phyloP scores from a whole-genome alignment of 768 basidiomycete species.

The Termitomyces sp. region DNA sequence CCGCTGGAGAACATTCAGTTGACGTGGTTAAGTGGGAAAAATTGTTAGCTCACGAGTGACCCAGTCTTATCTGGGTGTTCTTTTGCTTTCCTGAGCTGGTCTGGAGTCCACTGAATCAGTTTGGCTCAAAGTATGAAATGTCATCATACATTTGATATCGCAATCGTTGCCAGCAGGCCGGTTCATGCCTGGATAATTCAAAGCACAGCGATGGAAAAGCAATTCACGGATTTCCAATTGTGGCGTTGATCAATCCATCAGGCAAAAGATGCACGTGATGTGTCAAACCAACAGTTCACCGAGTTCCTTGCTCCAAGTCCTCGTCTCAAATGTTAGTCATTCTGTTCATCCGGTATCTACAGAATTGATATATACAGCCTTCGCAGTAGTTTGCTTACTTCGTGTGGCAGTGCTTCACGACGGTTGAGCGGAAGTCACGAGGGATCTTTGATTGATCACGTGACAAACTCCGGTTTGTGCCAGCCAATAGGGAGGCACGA shows the following conservation, averaged over 20 bases:
- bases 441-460: slow-evolving; percentile 6
- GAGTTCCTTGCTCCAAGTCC: background rate
- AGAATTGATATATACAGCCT: background rate
- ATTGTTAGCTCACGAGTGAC: slow-evolving; percentile 26
- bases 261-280: background rate
- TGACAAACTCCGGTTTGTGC: slow-evolving; percentile 17
- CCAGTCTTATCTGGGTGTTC: slow-evolving; percentile 32
- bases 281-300: background rate
- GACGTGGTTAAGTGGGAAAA: background rate
- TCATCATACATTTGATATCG: slow-evolving; percentile 26
- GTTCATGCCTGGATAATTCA: slow-evolving; percentile 17
- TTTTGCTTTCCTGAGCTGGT: slow-evolving; percentile 41
- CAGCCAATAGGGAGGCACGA: slow-evolving; percentile 20
- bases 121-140: background rate
- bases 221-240: background rate
- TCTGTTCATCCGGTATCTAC: background rate
- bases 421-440: background rate
- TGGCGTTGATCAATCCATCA: background rate
- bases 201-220: background rate
- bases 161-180: slow-evolving; percentile 26
- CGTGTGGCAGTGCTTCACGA: background rate
- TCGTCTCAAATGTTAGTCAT: background rate
- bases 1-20: slow-evolving; percentile 31
- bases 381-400: background rate
- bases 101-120: slow-evolving; percentile 11